These are phyloP conservation scores for Populus davidiana DNA, from an alignment of 345 rosid genomes.

Conservation along the genomic window DNA sequence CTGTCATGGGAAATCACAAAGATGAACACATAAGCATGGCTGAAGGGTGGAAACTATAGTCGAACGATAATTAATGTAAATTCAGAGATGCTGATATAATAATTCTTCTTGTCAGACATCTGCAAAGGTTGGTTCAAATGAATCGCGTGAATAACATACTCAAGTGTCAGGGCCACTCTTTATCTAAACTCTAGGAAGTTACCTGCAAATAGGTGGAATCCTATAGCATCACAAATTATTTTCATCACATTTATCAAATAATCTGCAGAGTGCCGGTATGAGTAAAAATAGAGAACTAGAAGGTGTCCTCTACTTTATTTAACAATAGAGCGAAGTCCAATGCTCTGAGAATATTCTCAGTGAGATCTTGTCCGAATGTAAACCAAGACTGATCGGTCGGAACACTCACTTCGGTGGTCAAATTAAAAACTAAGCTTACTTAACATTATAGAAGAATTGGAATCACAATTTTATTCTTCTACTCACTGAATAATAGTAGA, in stretches of 20 bases:
- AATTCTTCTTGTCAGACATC: background rate
- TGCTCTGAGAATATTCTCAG: background rate
- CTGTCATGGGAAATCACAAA: conserved; percentile 33
- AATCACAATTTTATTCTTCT: background rate
- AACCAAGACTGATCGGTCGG: background rate
- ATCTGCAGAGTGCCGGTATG: background rate
- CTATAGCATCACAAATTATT: background rate
- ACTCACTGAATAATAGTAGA: background rate
- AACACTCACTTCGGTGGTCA: background rate
- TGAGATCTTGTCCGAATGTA: background rate
- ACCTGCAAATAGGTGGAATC: background rate
- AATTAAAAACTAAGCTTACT: background rate
- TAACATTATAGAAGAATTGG: background rate
- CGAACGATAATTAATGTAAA: background rate
- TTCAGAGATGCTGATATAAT: background rate
- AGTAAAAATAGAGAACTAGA: background rate
- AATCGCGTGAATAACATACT: background rate
- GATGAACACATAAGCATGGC: conserved; percentile 1
- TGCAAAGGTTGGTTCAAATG: background rate
- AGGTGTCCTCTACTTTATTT: background rate
- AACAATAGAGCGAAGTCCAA: background rate
- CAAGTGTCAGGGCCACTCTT: background rate
- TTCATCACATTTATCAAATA: background rate
- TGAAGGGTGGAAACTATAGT: background rate
- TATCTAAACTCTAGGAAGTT: background rate